These are phyloP conservation scores for Neofusicoccum kwambonambiense DNA, from an alignment of 2,329 filamentous ascomycete species.

Conservation along the genomic window DNA sequence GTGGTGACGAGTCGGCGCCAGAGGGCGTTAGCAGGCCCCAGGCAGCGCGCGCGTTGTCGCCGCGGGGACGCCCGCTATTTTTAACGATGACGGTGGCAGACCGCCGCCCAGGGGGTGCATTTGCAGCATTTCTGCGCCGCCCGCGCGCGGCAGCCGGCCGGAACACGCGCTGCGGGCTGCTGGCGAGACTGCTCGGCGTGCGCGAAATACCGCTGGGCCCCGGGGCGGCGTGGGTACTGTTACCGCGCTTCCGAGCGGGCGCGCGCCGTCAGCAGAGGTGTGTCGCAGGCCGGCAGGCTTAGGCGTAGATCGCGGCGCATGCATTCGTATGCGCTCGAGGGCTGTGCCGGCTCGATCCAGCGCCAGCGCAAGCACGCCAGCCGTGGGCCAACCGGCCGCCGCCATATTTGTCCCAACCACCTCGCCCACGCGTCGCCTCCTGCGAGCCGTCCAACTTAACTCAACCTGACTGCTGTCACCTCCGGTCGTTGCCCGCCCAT, in stretches of 20 bases:
- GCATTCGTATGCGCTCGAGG: background rate
- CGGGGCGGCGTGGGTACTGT: background rate
- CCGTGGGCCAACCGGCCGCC: slow-evolving; percentile 6
- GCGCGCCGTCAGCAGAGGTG: slow-evolving; percentile 7
- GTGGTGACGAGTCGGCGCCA: background rate
- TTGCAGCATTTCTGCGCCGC: background rate
- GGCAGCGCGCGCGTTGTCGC: background rate
- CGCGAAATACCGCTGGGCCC: background rate
- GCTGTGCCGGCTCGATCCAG: slow-evolving; percentile 11
- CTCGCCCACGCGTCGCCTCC: background rate
- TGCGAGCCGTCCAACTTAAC: background rate
- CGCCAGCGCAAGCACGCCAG: background rate
- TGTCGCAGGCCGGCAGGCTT: slow-evolving; percentile 4
- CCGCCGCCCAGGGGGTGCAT: background rate
- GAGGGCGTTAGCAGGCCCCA: background rate
- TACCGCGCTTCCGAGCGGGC: slow-evolving; percentile 6
- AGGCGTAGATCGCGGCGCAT: slow-evolving; percentile 9
- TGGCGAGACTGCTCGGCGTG: background rate
- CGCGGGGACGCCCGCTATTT: background rate
- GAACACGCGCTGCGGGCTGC: background rate
- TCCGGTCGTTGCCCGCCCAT: background rate
- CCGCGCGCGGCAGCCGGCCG: background rate
- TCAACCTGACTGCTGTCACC: background rate
- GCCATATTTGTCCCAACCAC: slow-evolving; percentile 16
- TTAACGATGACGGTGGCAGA: background rate